phyloP scores from a whole-genome alignment of 2,329 filamentous ascomycete genomes.

The Calonectria multiphialidica region DNA sequence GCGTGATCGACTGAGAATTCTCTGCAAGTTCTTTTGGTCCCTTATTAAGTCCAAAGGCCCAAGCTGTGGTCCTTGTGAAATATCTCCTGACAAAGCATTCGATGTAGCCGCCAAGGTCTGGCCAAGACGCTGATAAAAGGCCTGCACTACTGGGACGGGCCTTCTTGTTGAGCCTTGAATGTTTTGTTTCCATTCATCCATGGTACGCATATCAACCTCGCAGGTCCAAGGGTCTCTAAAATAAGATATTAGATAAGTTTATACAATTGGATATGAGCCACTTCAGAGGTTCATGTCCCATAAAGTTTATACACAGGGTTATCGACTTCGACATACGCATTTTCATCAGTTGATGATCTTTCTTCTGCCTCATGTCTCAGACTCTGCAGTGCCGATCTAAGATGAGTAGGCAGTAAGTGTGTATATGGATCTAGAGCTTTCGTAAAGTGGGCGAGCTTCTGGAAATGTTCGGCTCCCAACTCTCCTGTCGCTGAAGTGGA shows the following conservation, averaged over 20 bases:
- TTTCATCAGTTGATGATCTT: not conserved
- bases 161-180: not conserved
- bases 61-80: not conserved
- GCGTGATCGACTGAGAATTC: not conserved
- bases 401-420: not conserved
- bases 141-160: not conserved
- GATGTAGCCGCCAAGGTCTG: not conserved
- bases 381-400: not conserved
- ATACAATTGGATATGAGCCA: not conserved
- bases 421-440: not conserved
- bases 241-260: not conserved
- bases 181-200: not conserved
- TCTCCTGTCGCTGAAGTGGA: too few relatives aligned
- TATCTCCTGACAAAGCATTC: not conserved
- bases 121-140: not conserved
- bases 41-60: not conserved
- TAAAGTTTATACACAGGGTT: too few relatives aligned
- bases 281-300: too few relatives aligned
- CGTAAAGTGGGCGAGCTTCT: not conserved
- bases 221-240: not conserved
- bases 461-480: too few relatives aligned
- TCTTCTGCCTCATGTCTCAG: not conserved
- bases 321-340: not conserved
- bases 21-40: not conserved
- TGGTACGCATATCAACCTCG: not conserved